These are phyloP conservation scores for Chimonanthus salicifolius DNA, from an alignment of 164 flowering plant genomes.

Conservation along the genomic window DNA sequence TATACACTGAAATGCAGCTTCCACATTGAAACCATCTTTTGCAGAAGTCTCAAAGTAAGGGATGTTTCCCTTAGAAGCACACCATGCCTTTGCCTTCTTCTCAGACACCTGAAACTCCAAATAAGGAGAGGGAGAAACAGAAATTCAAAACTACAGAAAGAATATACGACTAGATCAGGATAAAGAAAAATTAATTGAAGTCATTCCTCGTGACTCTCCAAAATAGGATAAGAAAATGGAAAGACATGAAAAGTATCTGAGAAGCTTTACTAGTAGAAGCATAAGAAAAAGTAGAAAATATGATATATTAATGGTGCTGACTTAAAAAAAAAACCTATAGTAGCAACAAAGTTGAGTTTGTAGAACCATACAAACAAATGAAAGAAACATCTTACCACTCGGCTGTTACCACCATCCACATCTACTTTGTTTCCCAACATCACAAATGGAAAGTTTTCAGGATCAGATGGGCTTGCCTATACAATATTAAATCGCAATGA, in stretches of 20 bases:
- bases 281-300: not conserved
- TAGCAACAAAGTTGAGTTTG: not conserved
- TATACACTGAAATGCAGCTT: slow-evolving; percentile 81
- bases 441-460: slow-evolving; percentile 91
- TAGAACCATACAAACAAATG: not conserved
- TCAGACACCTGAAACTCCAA: slow-evolving; percentile 62
- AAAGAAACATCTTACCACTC: slow-evolving; percentile 55
- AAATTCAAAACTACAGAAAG: not conserved
- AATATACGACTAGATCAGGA: not conserved
- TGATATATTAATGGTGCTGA: not conserved
- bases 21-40: slow-evolving; percentile 90
- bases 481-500: slow-evolving; percentile 8
- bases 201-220: not conserved
- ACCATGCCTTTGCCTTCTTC: slow-evolving; percentile 92
- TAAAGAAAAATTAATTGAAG: not conserved
- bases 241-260: not conserved
- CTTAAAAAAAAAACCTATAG: not conserved
- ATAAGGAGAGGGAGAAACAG: not conserved
- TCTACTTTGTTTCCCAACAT: slow-evolving; percentile 88
- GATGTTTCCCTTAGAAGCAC: slow-evolving; percentile 88
- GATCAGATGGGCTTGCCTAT: slow-evolving; percentile 90
- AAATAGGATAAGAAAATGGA: not conserved
- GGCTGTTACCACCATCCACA: slow-evolving; percentile 91
- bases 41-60: slow-evolving; percentile 96
- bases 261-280: not conserved